Percentiles rank a stretch among this genome's conserved stretches.
phyloP scores from a whole-genome alignment of 2,329 filamentous ascomycete genomes.

The Xylariomycetidae sp. region DNA sequence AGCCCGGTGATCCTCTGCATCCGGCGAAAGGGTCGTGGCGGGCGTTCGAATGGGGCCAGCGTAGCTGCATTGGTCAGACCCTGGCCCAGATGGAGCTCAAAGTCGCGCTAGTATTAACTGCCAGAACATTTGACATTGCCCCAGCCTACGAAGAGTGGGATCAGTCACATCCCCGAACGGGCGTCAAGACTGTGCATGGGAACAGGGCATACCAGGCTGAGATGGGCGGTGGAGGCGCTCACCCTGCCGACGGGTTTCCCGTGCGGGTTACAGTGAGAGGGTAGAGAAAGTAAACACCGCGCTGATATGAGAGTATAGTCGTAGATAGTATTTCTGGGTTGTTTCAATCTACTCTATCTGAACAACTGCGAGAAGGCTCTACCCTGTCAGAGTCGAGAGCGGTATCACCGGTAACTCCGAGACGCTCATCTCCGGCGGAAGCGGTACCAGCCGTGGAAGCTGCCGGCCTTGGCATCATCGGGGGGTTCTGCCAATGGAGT shows the following conservation, averaged over 20 bases:
- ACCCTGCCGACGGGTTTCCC: slow-evolving; percentile 10
- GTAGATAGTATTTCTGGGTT: no score
- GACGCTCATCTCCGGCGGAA: no score
- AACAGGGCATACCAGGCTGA: slow-evolving; percentile 19
- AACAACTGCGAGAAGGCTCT: no score
- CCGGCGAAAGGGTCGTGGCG: slow-evolving; percentile 19
- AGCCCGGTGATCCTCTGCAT: slow-evolving; percentile 13
- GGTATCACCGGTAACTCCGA: no score
- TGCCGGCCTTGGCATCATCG: no score
- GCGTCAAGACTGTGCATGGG: slow-evolving; percentile 14
- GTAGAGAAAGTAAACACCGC: no score
- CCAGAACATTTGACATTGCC: slow-evolving; percentile 16
- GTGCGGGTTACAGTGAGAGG: no score
- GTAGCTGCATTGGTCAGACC: slow-evolving; percentile 27
- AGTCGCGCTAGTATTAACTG: slow-evolving; percentile 16
- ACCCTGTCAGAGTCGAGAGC: no score
- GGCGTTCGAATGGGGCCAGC: slow-evolving; percentile 23
- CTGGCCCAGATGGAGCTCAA: slow-evolving; percentile 24
- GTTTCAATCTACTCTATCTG: no score
- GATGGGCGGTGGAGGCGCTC: slow-evolving; percentile 14
- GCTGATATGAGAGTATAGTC: no score
- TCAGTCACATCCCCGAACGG: slow-evolving; percentile 4
- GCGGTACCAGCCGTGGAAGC: no score
- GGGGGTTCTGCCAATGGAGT: no score
- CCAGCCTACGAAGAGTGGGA: slow-evolving; percentile 28